phyloP scores from a whole-genome alignment of 495 filamentous ascomycete genomes.

The Aspergillus ellipticus region DNA sequence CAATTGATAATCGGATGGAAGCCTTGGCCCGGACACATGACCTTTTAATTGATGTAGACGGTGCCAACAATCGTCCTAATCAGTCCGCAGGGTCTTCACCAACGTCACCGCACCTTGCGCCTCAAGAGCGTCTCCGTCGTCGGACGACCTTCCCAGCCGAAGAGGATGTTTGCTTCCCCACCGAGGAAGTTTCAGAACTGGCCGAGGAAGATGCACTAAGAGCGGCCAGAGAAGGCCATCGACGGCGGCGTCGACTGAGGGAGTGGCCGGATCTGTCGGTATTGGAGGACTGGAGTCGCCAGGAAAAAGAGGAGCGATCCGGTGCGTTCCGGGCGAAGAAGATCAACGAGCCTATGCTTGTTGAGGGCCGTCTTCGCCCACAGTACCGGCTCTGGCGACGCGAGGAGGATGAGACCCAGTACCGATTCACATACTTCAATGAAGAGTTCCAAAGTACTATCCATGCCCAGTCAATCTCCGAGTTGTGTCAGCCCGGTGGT shows the following conservation, averaged over 20 bases:
- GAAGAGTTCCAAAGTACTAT: constrained; percentile 93
- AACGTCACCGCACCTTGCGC: constrained; percentile 29
- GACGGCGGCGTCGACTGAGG: constrained; percentile 51
- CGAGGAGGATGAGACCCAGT: constrained; percentile 85
- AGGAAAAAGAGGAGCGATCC: constrained; percentile 86
- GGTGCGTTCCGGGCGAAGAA: constrained; percentile 87
- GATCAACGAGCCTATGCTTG: constrained; percentile 86
- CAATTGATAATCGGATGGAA: constrained; percentile 33
- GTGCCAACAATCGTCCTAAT: constrained; percentile 28
- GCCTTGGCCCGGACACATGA: constrained; percentile 39
- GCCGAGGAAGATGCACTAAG: constrained; percentile 67
- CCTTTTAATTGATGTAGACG: constrained; percentile 58
- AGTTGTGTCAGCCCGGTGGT: constrained; percentile 77
- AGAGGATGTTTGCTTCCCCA: constrained; percentile 92
- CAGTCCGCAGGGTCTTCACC: constrained; percentile 29
- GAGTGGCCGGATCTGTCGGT: constrained; percentile 70
- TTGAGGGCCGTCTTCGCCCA: constrained; percentile 82
- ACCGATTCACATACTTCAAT: constrained; percentile 97
- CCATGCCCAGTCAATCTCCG: constrained; percentile 90
- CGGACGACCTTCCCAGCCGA: constrained; percentile 58
- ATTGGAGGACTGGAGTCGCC: constrained; percentile 83
- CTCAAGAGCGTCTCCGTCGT: constrained; percentile 37
- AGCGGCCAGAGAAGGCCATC: constrained; percentile 40
- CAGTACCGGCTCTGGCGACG: constrained; percentile 77
- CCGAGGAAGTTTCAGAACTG: constrained; percentile 70